A percentile compares a stretch with the other conserved stretches of the same genome.
Evolutionary conservation across 148 eudicot species (phyloP).

Genomic region (Persicaria tinctoria): DNA sequence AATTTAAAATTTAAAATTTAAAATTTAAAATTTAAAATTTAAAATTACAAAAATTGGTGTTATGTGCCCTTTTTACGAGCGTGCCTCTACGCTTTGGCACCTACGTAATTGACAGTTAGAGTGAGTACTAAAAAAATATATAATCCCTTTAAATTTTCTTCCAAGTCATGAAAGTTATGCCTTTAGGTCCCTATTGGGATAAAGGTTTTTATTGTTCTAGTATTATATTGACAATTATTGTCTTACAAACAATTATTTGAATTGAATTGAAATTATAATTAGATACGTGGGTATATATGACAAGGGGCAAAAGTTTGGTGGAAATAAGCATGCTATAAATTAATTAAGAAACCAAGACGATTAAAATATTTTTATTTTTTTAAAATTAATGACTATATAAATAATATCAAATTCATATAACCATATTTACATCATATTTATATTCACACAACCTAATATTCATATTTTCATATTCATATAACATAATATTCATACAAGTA

Average conservation of each 20-base stretch:
- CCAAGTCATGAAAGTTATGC: background rate
- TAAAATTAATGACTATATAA: no score
- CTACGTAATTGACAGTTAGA: background rate
- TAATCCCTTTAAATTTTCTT: background rate
- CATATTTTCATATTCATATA: no score
- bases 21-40: no score
- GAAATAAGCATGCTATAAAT: constrained; percentile 5
- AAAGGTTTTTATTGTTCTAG: background rate
- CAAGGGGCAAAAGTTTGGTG: constrained; percentile 9
- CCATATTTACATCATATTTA: no score
- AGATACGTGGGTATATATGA: constrained; percentile 5
- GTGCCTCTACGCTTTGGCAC: background rate
- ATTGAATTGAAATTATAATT: background rate
- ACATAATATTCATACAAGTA: no score
- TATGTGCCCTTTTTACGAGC: background rate
- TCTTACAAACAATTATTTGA: constrained; percentile 1
- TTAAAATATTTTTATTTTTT: background rate
- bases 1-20: no score
- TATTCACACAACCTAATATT: no score
- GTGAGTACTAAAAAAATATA: background rate
- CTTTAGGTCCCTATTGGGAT: background rate
- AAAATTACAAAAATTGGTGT: no score
- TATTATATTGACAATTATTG: constrained; percentile 9
- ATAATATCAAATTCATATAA: no score
- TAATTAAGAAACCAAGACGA: background rate